Evolutionary conservation across 768 basidiomycete species (phyloP).

Genomic region (Scleroderma citrinum): DNA sequence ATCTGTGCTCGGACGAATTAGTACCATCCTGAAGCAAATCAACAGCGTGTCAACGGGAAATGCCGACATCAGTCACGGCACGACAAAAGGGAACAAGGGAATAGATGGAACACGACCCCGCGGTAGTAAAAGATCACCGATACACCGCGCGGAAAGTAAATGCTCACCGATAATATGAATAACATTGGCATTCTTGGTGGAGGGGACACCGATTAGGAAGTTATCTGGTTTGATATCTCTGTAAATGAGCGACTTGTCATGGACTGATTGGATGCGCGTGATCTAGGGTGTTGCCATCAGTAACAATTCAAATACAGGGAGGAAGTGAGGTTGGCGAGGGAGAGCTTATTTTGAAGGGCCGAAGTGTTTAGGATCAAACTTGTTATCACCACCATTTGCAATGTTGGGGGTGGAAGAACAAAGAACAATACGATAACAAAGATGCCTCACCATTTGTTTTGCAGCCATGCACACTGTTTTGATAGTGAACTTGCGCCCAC

Average conservation of each 20-base stretch:
- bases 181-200: constrained; percentile 83
- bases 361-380: neutral
- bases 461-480: constrained; percentile 99
- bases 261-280: constrained; percentile 92
- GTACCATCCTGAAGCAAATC: constrained; percentile 4
- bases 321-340: neutral
- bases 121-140: constrained; percentile 7
- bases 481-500: constrained; percentile 92
- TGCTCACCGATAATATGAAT: constrained; percentile 81
- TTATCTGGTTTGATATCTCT: constrained; percentile 99
- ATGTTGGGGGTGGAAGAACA: neutral
- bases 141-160: constrained; percentile 2
- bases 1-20: constrained; percentile 42
- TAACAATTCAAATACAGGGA: neutral
- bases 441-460: constrained; percentile 87
- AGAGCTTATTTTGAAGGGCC: no score
- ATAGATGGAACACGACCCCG: constrained; percentile 1
- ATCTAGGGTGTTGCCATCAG: constrained; percentile 48
- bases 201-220: constrained; percentile 93
- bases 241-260: constrained; percentile 98
- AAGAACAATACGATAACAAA: neutral
- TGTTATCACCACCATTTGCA: neutral
- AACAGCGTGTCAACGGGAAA: neutral
- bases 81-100: neutral
- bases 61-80: neutral